These are phyloP conservation scores for Zymoseptoria brevis DNA, from an alignment of 2,329 filamentous ascomycete genomes.

Conservation along the genomic window DNA sequence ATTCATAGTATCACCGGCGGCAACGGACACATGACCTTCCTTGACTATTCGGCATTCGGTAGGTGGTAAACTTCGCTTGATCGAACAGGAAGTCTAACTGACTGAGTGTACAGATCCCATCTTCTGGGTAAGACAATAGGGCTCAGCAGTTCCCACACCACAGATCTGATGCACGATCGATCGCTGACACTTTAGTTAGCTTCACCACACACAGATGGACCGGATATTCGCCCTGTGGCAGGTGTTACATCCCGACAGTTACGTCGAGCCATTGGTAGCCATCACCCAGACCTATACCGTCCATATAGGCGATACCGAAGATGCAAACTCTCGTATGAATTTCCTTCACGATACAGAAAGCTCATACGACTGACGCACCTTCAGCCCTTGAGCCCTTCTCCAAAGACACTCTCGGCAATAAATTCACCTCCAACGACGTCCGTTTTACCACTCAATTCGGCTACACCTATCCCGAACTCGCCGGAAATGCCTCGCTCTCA, in stretches of 20 bases:
- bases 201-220: conserved; percentile 69
- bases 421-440: conserved; percentile 60
- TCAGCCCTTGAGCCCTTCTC: conserved; percentile 51
- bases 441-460: conserved; percentile 56
- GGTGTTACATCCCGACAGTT: conserved; percentile 58
- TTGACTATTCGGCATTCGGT: conserved; percentile 66
- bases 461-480: conserved; percentile 66
- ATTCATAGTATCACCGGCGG: conserved; percentile 48
- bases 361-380: not conserved
- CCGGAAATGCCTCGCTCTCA: conserved; percentile 31
- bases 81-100: conserved; percentile 8
- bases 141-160: not conserved
- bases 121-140: not conserved
- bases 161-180: not conserved
- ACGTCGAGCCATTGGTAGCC: conserved; percentile 49
- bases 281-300: conserved; percentile 55
- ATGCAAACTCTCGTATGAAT: conserved; percentile 23
- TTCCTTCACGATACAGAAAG: not conserved
- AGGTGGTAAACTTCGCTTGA: not conserved
- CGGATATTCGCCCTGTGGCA: conserved; percentile 73
- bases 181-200: conserved; percentile 52
- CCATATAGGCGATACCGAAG: conserved; percentile 40
- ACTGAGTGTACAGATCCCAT: not conserved
- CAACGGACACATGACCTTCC: conserved; percentile 62
- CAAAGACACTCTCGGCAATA: conserved; percentile 47